Evolutionary conservation across 371 early-diverging fungal genomes (phyloP).

Genomic region (Entomophthora muscae): DNA sequence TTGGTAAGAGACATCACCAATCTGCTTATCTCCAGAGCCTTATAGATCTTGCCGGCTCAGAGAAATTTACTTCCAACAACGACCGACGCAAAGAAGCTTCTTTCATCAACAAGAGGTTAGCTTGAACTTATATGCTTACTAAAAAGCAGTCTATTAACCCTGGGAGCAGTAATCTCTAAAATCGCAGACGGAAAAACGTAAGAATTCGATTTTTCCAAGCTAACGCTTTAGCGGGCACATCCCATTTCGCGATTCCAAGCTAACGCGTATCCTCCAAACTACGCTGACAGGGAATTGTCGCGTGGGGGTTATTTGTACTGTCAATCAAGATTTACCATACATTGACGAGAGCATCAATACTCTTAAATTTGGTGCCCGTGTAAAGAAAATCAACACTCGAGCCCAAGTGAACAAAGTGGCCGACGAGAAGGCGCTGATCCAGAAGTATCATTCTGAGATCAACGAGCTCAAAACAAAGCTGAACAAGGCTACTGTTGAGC

Average conservation of each 20-base stretch:
- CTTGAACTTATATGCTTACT: not conserved
- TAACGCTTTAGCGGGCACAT: constrained; percentile 30
- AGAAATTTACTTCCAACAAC: constrained; percentile 56
- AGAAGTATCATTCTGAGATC: constrained; percentile 70
- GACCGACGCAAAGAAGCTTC: constrained; percentile 82
- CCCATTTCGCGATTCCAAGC: constrained; percentile 80
- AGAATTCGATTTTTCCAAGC: not conserved
- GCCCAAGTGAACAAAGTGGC: constrained; percentile 51
- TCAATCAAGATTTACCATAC: constrained; percentile 36
- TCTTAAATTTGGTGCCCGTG: constrained; percentile 69
- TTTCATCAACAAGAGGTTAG: constrained; percentile 70
- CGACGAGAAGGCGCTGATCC: constrained; percentile 71
- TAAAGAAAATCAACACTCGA: constrained; percentile 43
- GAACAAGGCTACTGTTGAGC: constrained; percentile 23
- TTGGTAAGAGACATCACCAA: constrained; percentile 20
- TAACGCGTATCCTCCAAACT: constrained; percentile 70
- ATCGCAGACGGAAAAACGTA: constrained; percentile 39
- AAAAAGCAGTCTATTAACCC: constrained; percentile 41
- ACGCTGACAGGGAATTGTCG: constrained; percentile 63
- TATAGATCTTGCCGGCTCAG: constrained; percentile 92
- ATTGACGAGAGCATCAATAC: constrained; percentile 67
- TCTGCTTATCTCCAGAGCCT: constrained; percentile 31
- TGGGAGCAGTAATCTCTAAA: constrained; percentile 81
- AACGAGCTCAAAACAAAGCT: constrained; percentile 63
- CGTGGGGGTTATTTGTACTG: constrained; percentile 61